Conservation (phyloP, 1,284 basidiomycete species). For the Ganoderma lingzhi region DNA sequence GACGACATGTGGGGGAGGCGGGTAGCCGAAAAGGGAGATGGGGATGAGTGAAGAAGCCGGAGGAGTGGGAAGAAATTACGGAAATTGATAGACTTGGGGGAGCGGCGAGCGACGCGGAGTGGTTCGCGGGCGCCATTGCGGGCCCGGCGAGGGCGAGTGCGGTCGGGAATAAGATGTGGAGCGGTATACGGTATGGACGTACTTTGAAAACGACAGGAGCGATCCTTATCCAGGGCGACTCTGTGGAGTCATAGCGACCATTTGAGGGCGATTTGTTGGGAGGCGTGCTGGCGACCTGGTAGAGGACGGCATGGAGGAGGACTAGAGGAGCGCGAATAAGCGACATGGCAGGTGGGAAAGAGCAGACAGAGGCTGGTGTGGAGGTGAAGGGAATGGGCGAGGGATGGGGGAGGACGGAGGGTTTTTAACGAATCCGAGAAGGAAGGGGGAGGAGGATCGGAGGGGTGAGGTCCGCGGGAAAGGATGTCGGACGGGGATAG, state of each 20-base stretch:
- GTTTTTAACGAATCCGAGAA: constrained; percentile 6
- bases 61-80: background rate
- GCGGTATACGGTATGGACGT: constrained; percentile 8
- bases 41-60: background rate
- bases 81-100: constrained; percentile 1
- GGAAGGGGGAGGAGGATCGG: background rate
- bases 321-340: constrained; percentile 53
- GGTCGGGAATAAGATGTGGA: background rate
- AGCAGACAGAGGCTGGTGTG: background rate
- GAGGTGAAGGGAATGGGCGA: background rate
- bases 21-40: constrained; percentile 4
- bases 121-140: constrained; percentile 5
- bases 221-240: constrained; percentile 61
- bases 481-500: background rate
- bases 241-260: constrained; percentile 61
- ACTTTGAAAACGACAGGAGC: constrained; percentile 68
- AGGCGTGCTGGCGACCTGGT: constrained; percentile 63
- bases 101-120: background rate
- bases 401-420: background rate
- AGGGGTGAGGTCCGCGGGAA: background rate
- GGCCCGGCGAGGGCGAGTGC: background rate
- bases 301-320: constrained; percentile 56
- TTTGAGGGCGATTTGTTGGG: constrained; percentile 64
- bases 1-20: constrained; percentile 6
- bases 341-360: constrained; percentile 28